phyloP scores from a whole-genome alignment of 2,329 filamentous ascomycete species.

The Claviceps sp. region DNA sequence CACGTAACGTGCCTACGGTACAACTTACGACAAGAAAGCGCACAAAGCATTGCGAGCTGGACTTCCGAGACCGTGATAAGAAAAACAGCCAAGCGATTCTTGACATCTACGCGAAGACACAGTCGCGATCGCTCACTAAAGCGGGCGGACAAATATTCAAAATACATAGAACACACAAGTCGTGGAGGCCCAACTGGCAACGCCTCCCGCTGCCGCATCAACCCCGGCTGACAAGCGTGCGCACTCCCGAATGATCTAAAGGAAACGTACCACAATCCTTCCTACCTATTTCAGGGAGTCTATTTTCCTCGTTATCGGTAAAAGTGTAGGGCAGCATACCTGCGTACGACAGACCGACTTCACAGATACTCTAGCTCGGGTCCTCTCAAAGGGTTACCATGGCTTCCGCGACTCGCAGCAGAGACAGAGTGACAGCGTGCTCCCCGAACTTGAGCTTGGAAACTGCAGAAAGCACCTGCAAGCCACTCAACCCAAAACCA shows the following conservation, averaged over 20 bases:
- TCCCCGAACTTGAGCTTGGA: slow-evolving; percentile 20
- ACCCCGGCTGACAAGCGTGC: no score
- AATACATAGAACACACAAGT: background rate
- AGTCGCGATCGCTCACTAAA: background rate
- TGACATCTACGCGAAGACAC: background rate
- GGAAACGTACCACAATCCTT: no score
- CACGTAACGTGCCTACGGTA: background rate
- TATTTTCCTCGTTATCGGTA: no score
- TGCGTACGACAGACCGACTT: background rate
- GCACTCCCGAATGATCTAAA: no score
- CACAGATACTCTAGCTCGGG: background rate
- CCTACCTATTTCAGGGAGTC: no score
- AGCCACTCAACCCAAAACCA: slow-evolving; percentile 5
- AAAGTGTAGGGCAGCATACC: background rate
- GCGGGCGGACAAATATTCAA: no score
- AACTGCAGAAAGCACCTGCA: slow-evolving; percentile 6
- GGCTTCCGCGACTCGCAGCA: slow-evolving; percentile 11
- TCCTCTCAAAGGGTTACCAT: slow-evolving; percentile 7
- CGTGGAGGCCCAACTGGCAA: background rate
- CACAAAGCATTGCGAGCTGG: background rate
- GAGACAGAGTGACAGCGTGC: slow-evolving; percentile 16
- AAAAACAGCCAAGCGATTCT: background rate
- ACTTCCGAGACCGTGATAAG: background rate
- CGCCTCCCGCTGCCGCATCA: no score
- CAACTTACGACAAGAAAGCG: background rate